Conservation (phyloP, 495 filamentous ascomycete genomes). For the Neurospora sp. region DNA sequence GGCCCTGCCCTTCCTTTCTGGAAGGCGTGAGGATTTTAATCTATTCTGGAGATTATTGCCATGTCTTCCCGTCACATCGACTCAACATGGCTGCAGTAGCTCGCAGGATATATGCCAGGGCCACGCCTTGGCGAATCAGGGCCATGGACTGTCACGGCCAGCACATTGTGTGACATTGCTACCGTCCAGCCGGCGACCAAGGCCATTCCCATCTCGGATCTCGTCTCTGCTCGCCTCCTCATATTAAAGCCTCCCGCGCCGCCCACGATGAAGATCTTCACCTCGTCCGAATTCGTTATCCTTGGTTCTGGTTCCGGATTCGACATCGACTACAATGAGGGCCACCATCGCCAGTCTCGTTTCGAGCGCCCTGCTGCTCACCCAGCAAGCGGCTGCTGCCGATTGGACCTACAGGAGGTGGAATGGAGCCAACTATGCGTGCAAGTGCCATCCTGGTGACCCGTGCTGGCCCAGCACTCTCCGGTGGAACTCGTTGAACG, state of each 20-base stretch:
- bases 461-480: conserved; percentile 30
- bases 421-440: conserved; percentile 27
- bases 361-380: conserved; percentile 9
- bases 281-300: background rate
- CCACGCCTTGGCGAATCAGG: background rate
- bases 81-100: background rate
- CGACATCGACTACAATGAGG: conserved; percentile 10
- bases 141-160: background rate
- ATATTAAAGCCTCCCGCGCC: background rate
- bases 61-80: conserved; percentile 1
- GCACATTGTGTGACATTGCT: background rate
- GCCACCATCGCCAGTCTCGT: conserved; percentile 5
- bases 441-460: conserved; percentile 34
- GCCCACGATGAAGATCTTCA: background rate
- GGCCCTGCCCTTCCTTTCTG: background rate
- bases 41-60: background rate
- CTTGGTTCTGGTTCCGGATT: background rate
- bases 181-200: background rate
- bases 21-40: background rate
- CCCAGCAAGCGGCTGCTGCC: background rate
- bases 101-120: background rate
- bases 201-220: background rate
- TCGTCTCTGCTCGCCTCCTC: background rate
- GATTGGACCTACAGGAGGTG: conserved; percentile 19
- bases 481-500: conserved; percentile 28